A percentile compares a stretch with the other conserved stretches of the same genome.
These are phyloP conservation scores for Lathyrus oleraceus DNA, from an alignment of 306 rosid species.

Conservation along the genomic window DNA sequence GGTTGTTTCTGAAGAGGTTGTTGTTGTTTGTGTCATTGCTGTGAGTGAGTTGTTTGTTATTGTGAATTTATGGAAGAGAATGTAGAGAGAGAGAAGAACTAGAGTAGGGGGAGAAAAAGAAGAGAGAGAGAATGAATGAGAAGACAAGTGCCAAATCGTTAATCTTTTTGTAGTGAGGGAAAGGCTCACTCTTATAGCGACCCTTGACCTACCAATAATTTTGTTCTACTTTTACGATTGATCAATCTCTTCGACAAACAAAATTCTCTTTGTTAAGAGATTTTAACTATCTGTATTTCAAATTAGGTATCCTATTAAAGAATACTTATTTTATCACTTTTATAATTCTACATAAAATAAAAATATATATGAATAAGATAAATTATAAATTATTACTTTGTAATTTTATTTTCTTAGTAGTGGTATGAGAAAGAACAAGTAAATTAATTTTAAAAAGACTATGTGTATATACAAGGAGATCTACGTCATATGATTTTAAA, in stretches of 20 bases:
- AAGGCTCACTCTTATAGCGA: constrained; percentile 54
- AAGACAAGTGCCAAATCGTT: constrained; percentile 13
- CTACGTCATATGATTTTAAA: no score
- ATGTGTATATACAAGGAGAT: no score
- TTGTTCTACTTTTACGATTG: background rate
- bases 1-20: constrained; percentile 40
- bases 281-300: background rate
- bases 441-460: no score
- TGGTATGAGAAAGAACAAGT: no score
- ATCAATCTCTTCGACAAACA: background rate
- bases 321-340: no score
- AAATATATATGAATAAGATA: no score
- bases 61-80: background rate
- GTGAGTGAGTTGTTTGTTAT: background rate
- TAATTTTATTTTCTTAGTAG: no score
- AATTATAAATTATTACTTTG: no score
- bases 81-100: background rate
- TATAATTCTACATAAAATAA: no score
- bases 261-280: background rate
- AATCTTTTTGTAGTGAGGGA: constrained; percentile 41
- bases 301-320: background rate
- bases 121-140: background rate
- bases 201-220: constrained; percentile 45
- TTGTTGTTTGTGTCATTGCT: constrained; percentile 40
- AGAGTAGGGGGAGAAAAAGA: background rate